Evolutionary conservation across 2,329 filamentous ascomycete genomes (phyloP), one percentile per base, ranked within the genome.

Genomic region (Keithomyces neogunnii): DNA sequence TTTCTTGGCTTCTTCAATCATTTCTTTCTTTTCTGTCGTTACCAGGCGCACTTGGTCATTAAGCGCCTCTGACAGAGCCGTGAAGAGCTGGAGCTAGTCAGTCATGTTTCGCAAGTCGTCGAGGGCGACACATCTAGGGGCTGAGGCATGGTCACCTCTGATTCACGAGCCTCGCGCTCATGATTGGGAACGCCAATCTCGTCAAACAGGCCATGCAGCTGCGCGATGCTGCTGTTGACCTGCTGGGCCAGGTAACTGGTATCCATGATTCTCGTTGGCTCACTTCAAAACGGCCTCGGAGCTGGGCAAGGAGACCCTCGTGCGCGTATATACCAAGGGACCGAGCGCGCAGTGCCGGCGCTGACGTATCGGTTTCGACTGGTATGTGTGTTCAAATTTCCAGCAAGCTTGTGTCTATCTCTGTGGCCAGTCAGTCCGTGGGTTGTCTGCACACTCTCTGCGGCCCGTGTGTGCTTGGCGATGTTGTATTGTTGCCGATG

Each of bases 131-230:
- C 19, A 8, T 33, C 28, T 10, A 11, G 26, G 10, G 31, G 5
- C 13, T 19, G 36, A 38, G 26, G 33, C 19, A 19, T 11, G 42
- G 30, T 52, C 28, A 95, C 91, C 83, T 96, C 89, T 66, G 88
- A 81, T 67, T 97, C 92, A 62, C 93, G 81, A 47, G 82, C 78
- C 66, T 97, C 90, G 63, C 93, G 87, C 69, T 97, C 93, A 82
- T 96, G 90, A 63, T 75, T 83, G 31, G 92, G 82, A n/a, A 99
- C 88, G 53, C 93, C 93, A 63, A 99, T 99, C 66, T 99, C 92
- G 68, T 99, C 93, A 64, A 96, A 99, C 52, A 97, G 81, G 58
- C 87, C 88, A 71, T 97, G 92, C 55, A 99, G 80, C 71, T 96
- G 90, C 69, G 82, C 83, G 66, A 97, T 90, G 65, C 96, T 96